A percentile compares a stretch with the other conserved stretches of the same genome.
Conservation (phyloP, 1,139 yeast species). For the Geotrichum europaeum region DNA sequence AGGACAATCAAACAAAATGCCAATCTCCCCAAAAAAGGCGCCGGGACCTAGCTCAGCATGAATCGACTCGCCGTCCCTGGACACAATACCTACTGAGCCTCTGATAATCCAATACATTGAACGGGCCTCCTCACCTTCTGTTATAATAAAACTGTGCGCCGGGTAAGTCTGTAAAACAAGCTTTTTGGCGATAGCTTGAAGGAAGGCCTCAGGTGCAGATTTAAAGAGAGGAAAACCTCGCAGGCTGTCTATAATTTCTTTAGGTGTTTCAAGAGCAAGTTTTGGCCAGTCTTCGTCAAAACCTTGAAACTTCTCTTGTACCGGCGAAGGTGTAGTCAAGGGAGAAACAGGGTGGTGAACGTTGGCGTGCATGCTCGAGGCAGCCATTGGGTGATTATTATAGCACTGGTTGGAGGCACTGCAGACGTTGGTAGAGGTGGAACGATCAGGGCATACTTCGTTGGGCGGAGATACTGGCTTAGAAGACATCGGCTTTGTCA, state of each 20-base stretch:
- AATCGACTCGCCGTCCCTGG: constrained; percentile 68
- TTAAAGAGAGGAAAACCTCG: constrained; percentile 57
- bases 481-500: background rate
- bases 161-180: constrained; percentile 54
- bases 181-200: constrained; percentile 52
- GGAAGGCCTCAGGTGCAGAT: constrained; percentile 60
- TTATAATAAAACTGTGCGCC: constrained; percentile 63
- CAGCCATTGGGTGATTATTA: background rate
- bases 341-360: constrained; percentile 4
- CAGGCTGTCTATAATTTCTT: constrained; percentile 46
- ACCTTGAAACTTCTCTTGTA: background rate
- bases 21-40: constrained; percentile 72
- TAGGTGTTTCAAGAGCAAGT: constrained; percentile 12
- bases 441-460: background rate
- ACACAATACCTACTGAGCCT: constrained; percentile 67
- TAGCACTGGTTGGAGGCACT: background rate
- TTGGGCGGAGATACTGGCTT: background rate
- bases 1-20: constrained; percentile 66
- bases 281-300: background rate
- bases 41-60: constrained; percentile 68
- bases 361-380: background rate
- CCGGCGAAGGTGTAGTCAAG: constrained; percentile 1
- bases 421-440: background rate
- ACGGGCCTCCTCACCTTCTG: constrained; percentile 66
- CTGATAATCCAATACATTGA: constrained; percentile 76